A percentile compares a stretch with the other conserved stretches of the same genome.
phyloP scores from a whole-genome alignment of 2,329 filamentous ascomycete genomes.

The Fusarium chuoi region DNA sequence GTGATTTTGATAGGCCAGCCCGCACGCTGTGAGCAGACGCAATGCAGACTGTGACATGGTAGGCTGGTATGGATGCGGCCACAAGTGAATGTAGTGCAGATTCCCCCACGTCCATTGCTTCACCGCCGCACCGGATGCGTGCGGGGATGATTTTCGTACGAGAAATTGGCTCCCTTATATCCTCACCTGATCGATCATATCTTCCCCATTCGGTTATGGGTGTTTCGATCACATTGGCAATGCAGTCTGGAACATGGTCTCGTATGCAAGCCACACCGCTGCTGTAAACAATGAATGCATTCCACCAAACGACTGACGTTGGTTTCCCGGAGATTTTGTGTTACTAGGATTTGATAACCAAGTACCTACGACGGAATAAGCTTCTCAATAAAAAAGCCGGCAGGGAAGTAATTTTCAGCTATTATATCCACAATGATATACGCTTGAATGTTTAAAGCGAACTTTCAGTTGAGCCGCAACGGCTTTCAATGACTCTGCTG shows the following conservation, averaged over 20 bases:
- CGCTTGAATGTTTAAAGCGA: neutral
- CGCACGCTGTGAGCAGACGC: conserved; percentile 14
- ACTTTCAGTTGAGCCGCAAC: neutral
- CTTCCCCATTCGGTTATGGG: conserved; percentile 20
- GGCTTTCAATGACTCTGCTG: neutral
- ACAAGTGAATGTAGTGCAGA: conserved; percentile 6
- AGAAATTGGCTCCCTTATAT: conserved; percentile 14
- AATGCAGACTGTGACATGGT: conserved; percentile 31
- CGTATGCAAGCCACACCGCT: conserved; percentile 29
- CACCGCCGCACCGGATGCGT: conserved; percentile 28
- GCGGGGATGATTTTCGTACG: conserved; percentile 22
- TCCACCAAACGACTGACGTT: neutral
- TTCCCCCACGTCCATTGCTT: conserved; percentile 30
- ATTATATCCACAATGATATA: neutral
- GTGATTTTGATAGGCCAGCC: conserved; percentile 20
- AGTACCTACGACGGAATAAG: neutral
- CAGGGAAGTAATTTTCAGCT: neutral
- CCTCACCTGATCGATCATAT: conserved; percentile 32
- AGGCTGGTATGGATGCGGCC: conserved; percentile 38
- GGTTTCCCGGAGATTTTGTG: neutral
- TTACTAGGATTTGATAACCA: neutral
- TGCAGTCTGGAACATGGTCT: conserved; percentile 21
- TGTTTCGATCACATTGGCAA: conserved; percentile 1
- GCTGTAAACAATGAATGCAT: neutral
- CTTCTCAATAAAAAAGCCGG: neutral